A percentile compares a stretch with the other conserved stretches of the same genome.
phyloP scores from a whole-genome alignment of 2,329 filamentous ascomycete species.

The Claviceps africana region DNA sequence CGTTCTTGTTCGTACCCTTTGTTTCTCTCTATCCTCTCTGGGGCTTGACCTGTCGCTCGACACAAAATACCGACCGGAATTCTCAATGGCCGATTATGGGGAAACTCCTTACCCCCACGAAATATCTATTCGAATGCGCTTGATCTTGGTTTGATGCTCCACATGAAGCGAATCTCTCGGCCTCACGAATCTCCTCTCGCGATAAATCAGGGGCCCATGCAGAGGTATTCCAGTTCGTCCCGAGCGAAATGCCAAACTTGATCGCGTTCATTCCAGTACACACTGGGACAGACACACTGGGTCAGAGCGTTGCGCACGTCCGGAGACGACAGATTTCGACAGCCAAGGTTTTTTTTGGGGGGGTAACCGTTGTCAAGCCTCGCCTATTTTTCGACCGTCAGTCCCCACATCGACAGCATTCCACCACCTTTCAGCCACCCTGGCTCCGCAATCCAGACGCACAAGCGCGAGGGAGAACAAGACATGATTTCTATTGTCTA shows the following conservation, averaged over 20 bases:
- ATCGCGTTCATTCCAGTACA: neutral
- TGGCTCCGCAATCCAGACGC: neutral
- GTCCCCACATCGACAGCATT: neutral
- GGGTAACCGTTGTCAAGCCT: neutral
- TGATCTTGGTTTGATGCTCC: too few relatives aligned
- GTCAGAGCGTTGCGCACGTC: too few relatives aligned
- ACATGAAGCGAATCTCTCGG: too few relatives aligned
- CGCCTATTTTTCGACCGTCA: neutral
- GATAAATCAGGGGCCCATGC: too few relatives aligned
- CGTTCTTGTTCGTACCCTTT: neutral
- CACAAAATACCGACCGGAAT: neutral
- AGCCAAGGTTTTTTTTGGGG: neutral
- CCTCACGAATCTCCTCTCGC: too few relatives aligned
- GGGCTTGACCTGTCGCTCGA: neutral
- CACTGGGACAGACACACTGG: neutral
- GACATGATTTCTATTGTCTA: neutral
- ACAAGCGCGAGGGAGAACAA: neutral
- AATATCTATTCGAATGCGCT: too few relatives aligned
- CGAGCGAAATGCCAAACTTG: neutral
- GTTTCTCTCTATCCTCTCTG: too few relatives aligned
- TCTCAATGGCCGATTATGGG: neutral
- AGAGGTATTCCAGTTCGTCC: neutral
- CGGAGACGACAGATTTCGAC: neutral
- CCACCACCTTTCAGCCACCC: conserved; percentile 2
- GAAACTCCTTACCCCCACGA: too few relatives aligned